phyloP scores from a whole-genome alignment of 805 yeast genomes.

The Candida golubevii region DNA sequence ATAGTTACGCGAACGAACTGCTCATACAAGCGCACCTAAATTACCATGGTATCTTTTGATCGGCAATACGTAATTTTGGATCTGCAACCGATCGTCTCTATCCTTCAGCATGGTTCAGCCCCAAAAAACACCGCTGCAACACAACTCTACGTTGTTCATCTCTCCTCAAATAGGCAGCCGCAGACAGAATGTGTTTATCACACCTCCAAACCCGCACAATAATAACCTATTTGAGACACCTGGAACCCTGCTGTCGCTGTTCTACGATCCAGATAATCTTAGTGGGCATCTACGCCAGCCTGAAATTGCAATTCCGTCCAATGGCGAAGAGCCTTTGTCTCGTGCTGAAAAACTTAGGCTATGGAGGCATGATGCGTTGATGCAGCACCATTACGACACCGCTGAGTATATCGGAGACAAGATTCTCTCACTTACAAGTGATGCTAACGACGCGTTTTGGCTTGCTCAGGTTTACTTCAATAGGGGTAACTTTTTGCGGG shows the following conservation, averaged over 20 bases:
- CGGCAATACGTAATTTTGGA: too few species aligned
- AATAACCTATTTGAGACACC: constrained; percentile 40
- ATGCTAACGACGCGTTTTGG: constrained; percentile 95
- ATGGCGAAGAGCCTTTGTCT: constrained; percentile 45
- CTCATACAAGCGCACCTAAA: too few species aligned
- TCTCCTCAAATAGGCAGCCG: constrained; percentile 54
- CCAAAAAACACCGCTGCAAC: constrained; percentile 47
- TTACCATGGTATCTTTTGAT: too few species aligned
- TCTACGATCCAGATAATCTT: constrained; percentile 28
- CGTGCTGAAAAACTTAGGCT: constrained; percentile 81
- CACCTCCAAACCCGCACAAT: constrained; percentile 46
- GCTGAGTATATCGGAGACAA: constrained; percentile 93
- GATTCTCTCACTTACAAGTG: constrained; percentile 74
- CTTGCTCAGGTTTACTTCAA: constrained; percentile 83
- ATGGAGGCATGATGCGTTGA: constrained; percentile 91
- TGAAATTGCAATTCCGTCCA: not conserved
- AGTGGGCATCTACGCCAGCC: constrained; percentile 12
- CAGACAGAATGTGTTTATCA: constrained; percentile 38
- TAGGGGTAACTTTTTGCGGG: constrained; percentile 73
- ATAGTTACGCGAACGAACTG: too few species aligned
- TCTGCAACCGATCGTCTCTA: too few species aligned
- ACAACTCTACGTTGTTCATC: constrained; percentile 68
- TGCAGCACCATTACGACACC: constrained; percentile 87
- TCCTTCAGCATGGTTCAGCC: constrained; percentile 13
- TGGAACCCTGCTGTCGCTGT: constrained; percentile 36